Evolutionary conservation across 352 stramenopile genomes (phyloP).

Genomic region (Pythium aristosporum): DNA sequence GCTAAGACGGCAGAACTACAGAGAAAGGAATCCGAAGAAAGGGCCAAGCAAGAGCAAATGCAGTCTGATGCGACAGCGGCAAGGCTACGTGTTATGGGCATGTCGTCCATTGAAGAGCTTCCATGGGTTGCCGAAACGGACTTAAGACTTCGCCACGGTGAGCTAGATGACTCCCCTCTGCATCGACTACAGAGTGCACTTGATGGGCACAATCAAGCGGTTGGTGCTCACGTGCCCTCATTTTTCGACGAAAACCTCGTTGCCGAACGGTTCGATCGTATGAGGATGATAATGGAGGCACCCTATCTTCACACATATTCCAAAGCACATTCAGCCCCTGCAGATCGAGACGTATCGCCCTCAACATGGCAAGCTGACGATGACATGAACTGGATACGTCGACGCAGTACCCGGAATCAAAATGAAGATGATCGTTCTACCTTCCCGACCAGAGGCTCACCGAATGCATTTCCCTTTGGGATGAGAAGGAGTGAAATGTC

Average conservation of each 20-base stretch:
- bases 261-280: constrained; percentile 14
- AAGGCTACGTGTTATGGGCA: constrained; percentile 47
- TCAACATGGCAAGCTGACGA: no score
- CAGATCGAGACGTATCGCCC: no score
- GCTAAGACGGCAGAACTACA: not conserved
- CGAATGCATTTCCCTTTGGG: no score
- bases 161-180: not conserved
- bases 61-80: constrained; percentile 38
- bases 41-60: constrained; percentile 26
- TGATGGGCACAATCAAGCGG: not conserved
- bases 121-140: constrained; percentile 36
- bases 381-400: no score
- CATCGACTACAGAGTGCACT: constrained; percentile 6
- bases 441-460: no score
- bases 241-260: constrained; percentile 13
- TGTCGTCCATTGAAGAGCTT: constrained; percentile 47
- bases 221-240: not conserved
- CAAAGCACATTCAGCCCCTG: not conserved
- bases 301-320: not conserved
- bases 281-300: constrained; percentile 15
- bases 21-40: constrained; percentile 27
- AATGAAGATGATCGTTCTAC: no score
- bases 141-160: constrained; percentile 5
- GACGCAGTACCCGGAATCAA: no score
- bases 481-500: no score